phyloP scores from a whole-genome alignment of 2,329 filamentous ascomycete species.

The Neocatenulostroma microsporum region DNA sequence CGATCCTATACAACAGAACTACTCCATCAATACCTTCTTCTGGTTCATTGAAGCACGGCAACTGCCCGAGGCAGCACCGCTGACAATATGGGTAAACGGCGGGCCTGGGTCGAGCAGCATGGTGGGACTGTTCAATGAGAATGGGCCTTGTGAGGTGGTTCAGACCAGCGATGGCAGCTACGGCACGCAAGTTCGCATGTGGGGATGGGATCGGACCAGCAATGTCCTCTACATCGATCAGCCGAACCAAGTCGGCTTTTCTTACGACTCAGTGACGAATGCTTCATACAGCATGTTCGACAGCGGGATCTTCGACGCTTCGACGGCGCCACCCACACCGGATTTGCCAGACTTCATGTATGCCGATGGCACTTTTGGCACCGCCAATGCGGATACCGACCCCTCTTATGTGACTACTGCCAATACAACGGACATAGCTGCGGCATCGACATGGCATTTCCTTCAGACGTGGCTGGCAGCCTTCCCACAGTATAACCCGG shows the following conservation, averaged over 20 bases:
- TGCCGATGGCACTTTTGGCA: constrained; percentile 59
- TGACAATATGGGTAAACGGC: constrained; percentile 55
- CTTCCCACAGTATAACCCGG: constrained; percentile 34
- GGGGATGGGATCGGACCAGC: constrained; percentile 56
- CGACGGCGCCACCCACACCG: constrained; percentile 44
- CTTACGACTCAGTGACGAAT: constrained; percentile 43
- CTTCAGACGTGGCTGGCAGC: constrained; percentile 50
- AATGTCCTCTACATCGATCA: constrained; percentile 67
- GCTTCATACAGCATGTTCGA: constrained; percentile 34
- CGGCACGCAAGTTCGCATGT: constrained; percentile 27
- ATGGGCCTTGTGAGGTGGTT: constrained; percentile 33
- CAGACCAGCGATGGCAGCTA: constrained; percentile 29
- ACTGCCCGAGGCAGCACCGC: constrained; percentile 45
- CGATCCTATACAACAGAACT: constrained; percentile 43
- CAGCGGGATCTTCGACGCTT: constrained; percentile 31
- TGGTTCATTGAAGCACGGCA: constrained; percentile 56
- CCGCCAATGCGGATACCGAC: constrained; percentile 34
- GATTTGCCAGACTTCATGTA: constrained; percentile 43
- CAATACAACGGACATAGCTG: constrained; percentile 31
- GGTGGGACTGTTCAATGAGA: constrained; percentile 49
- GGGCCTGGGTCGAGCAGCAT: constrained; percentile 54
- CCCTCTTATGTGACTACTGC: constrained; percentile 19
- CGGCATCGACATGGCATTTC: constrained; percentile 55
- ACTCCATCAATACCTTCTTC: constrained; percentile 57
- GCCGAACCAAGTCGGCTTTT: constrained; percentile 53